Percentiles rank a stretch among this genome's conserved stretches.
These are phyloP conservation scores for Fusarium sp. DNA, from an alignment of 2,329 filamentous ascomycete species.

Conservation along the genomic window DNA sequence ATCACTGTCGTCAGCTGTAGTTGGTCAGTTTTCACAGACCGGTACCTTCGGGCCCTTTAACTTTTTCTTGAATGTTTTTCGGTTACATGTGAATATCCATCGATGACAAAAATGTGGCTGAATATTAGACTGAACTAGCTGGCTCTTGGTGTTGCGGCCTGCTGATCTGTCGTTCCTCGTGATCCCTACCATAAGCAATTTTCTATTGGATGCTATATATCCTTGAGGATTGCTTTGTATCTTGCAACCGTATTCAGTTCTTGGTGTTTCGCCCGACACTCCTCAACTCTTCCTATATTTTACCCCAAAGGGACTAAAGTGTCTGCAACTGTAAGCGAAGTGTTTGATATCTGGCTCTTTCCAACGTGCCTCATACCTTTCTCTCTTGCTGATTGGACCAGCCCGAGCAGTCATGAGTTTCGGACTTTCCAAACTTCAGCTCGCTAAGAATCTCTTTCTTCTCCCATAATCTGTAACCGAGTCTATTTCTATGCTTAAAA, in stretches of 20 bases:
- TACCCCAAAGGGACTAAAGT: neutral
- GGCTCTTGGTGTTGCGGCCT: neutral
- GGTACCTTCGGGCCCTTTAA: conserved; percentile 5
- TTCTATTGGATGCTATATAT: neutral
- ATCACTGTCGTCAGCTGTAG: neutral
- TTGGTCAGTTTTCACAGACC: neutral
- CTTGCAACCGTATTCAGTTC: neutral
- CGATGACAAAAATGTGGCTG: conserved; percentile 4
- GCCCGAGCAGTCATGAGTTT: neutral
- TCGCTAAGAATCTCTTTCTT: neutral
- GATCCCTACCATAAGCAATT: neutral
- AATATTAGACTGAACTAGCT: neutral
- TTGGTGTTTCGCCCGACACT: neutral
- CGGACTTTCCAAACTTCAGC: neutral
- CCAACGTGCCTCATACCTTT: neutral
- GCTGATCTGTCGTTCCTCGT: conserved; percentile 8
- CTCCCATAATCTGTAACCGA: neutral
- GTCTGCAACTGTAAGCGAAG: neutral
- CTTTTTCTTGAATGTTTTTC: conserved; percentile 9
- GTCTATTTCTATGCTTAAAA: neutral
- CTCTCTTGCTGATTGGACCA: neutral
- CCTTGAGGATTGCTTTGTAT: neutral
- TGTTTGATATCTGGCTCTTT: neutral
- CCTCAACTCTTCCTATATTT: neutral
- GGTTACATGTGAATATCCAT: conserved; percentile 41